Base-by-base conservation (phyloP, 768 basidiomycete genomes). In the Mycena belliarum region DNA sequence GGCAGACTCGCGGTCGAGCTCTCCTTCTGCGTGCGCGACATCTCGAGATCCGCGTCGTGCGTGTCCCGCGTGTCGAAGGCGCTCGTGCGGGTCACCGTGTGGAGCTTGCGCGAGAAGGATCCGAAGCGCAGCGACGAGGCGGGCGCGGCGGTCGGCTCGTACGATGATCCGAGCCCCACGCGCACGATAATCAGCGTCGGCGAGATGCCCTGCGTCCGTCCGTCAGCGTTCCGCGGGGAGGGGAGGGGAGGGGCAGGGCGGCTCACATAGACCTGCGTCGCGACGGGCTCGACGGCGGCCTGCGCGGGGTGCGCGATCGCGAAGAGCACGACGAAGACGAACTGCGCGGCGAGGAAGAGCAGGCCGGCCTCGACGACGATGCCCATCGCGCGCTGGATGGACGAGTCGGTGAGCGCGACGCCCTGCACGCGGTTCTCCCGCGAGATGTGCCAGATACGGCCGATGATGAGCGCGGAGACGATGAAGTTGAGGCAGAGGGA, bases 401-500 rank as follows among this genome's bases (percentile, higher is more conserved):
- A 7, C 23, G 9, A 61, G 12, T 51, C 43, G 4, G 46, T 23
- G 29, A 21, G 50, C 16, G 52, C 26, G 51, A 67, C 38, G 12
- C 62, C 47, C 16, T 46, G 65, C 2, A 2, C 49, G 53, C 8
- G 65, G 48, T 23, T 60, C 47, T n/a, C 55, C 40, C 64, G 64
- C 7, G 66, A 67, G 41, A 63, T 57, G 37, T 60, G 53, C 74
- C 73, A 78, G 26, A 81, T 74, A 29, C 74, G 76, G 35, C 51
- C 66, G 20, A 72, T 71, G 44, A 79, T 79, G 65, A 81, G 72
- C 14, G 51, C 44, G 7, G 78, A 79, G 32, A 79, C 70, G 24
- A 79, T 52, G 62, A 75, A 49, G 54, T 80, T 81, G 7, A 76
- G 73, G 49, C 69, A 70, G 33, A 80, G 70, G 4, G 79, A 75